phyloP scores from a whole-genome alignment of 306 rosid species.

The Cucurbita argyrosperma region DNA sequence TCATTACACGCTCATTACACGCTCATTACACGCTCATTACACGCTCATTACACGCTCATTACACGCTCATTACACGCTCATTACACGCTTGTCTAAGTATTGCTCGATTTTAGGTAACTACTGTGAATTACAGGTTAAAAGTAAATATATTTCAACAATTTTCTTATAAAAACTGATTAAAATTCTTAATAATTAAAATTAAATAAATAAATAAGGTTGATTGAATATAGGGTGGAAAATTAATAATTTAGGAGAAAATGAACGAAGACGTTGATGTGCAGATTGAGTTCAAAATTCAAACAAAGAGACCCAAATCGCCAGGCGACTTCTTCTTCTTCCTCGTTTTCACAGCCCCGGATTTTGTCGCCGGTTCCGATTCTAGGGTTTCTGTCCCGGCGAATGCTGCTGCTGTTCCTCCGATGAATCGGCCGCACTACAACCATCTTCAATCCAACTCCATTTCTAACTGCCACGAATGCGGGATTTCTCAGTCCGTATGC shows the following conservation, averaged over 20 bases:
- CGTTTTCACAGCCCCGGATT: background rate
- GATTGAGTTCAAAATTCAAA: background rate
- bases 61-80: too few species aligned
- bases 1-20: too few species aligned
- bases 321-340: background rate
- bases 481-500: constrained; percentile 7
- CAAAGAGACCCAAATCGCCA: background rate
- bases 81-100: too few species aligned
- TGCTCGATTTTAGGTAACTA: too few species aligned
- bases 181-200: too few species aligned
- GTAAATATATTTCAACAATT: too few species aligned
- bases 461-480: constrained; percentile 32
- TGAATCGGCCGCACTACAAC: background rate
- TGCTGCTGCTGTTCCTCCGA: background rate
- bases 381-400: constrained; percentile 5
- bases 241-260: background rate
- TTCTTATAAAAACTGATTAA: too few species aligned
- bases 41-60: too few species aligned
- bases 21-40: too few species aligned
- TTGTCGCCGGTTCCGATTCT: background rate
- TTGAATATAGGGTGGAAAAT: constrained; percentile 26
- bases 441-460: background rate
- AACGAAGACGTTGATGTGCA: background rate
- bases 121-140: too few species aligned
- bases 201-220: too few species aligned